Percentiles rank a stretch among this genome's conserved stretches.
Evolutionary conservation across 352 stramenopile genomes (phyloP).

Genomic region (Phytophthora brassicae): DNA sequence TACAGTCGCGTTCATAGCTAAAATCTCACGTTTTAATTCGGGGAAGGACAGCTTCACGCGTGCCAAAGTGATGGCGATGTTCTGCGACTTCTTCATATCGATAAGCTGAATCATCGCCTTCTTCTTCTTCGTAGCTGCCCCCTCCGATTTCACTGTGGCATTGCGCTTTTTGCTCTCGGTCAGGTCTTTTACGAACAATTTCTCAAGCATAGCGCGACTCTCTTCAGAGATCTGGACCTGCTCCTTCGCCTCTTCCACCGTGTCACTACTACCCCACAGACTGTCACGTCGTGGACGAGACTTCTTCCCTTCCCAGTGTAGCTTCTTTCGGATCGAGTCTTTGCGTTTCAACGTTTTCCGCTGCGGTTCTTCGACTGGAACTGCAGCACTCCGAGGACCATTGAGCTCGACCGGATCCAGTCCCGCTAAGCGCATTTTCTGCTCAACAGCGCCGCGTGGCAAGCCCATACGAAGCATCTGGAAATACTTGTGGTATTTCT

Average conservation of each 20-base stretch:
- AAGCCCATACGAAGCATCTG: conserved; percentile 82
- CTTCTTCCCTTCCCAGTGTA: conserved; percentile 81
- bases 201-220: conserved; percentile 72
- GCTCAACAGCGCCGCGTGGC: conserved; percentile 74
- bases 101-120: conserved; percentile 78
- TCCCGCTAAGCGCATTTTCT: conserved; percentile 82
- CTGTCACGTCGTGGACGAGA: conserved; percentile 55
- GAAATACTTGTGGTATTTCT: conserved; percentile 86
- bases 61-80: conserved; percentile 83
- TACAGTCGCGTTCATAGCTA: conserved; percentile 76
- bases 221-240: conserved; percentile 66
- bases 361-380: conserved; percentile 25
- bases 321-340: conserved; percentile 84
- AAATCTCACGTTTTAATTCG: conserved; percentile 71
- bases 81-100: conserved; percentile 89
- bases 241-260: conserved; percentile 44
- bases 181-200: conserved; percentile 79
- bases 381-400: conserved; percentile 38
- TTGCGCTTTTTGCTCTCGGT: conserved; percentile 54
- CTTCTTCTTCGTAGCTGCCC: conserved; percentile 45
- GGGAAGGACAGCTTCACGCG: conserved; percentile 73
- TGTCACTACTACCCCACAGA: conserved; percentile 52
- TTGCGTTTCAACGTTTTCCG: conserved; percentile 50
- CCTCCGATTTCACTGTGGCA: conserved; percentile 26
- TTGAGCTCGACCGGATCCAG: conserved; percentile 72